Conservation (phyloP, 2,329 filamentous ascomycete species). For the Penicillium capsulatum region DNA sequence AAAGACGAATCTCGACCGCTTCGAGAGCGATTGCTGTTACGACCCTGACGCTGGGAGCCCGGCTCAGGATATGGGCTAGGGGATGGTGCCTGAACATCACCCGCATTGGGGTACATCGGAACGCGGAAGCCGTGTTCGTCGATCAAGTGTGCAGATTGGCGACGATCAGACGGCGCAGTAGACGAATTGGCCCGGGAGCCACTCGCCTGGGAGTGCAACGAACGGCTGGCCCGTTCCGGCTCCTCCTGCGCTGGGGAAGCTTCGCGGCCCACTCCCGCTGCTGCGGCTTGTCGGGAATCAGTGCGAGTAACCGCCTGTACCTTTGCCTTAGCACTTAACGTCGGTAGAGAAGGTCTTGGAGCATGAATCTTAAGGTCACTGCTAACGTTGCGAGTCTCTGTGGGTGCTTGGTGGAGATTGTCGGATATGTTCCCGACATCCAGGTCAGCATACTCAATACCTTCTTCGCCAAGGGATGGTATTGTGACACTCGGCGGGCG, state of each 20-base stretch:
- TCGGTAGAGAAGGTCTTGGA: slow-evolving; percentile 79
- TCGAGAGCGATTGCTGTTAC: slow-evolving; percentile 64
- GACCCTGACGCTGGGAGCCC: slow-evolving; percentile 46
- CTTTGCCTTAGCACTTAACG: slow-evolving; percentile 74
- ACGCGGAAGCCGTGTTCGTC: slow-evolving; percentile 90
- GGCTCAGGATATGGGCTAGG: slow-evolving; percentile 58
- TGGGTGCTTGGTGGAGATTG: slow-evolving; percentile 48
- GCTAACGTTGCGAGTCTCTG: slow-evolving; percentile 73
- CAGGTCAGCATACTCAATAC: slow-evolving; percentile 74
- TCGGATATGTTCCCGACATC: slow-evolving; percentile 44
- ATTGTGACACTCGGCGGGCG: slow-evolving; percentile 75
- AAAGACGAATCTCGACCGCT: slow-evolving; percentile 67
- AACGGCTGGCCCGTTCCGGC: slow-evolving; percentile 52
- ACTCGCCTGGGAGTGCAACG: slow-evolving; percentile 61
- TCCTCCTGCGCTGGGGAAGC: slow-evolving; percentile 47
- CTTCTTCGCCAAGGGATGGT: slow-evolving; percentile 84
- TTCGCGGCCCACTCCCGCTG: slow-evolving; percentile 72
- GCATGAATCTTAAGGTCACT: slow-evolving; percentile 82
- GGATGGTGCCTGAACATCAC: slow-evolving; percentile 93
- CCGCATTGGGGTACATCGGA: slow-evolving; percentile 87
- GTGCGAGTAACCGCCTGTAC: slow-evolving; percentile 83
- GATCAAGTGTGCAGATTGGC: slow-evolving; percentile 55
- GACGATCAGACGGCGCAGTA: slow-evolving; percentile 49
- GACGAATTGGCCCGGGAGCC: slow-evolving; percentile 49
- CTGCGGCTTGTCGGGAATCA: slow-evolving; percentile 79